A percentile compares a stretch with the other conserved stretches of the same genome.
These are phyloP conservation scores for Pyrus hybrid DNA, from an alignment of 331 rosid species.

Conservation along the genomic window DNA sequence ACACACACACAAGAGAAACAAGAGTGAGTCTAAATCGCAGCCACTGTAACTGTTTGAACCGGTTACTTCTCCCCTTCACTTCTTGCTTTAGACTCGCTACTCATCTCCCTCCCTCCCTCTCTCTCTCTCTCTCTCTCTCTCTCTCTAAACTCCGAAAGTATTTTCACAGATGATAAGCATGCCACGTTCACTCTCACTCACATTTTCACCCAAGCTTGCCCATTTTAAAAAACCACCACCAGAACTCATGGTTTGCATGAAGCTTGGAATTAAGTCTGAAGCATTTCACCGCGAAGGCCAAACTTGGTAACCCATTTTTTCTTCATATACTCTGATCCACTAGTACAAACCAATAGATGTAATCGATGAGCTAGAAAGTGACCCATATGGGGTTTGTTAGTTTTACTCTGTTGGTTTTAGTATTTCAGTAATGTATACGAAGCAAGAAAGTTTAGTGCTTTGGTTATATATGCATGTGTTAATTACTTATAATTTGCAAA, in stretches of 20 bases:
- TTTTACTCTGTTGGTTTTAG: neutral
- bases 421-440: neutral
- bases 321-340: neutral
- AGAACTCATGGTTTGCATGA: constrained; percentile 30
- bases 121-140: neutral
- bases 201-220: neutral
- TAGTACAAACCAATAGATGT: neutral
- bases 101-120: neutral
- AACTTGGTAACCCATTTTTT: constrained; percentile 18
- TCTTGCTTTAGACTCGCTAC: constrained; percentile 14
- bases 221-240: constrained; percentile 1
- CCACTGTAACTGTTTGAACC: neutral
- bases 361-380: neutral
- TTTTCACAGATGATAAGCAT: neutral
- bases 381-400: neutral
- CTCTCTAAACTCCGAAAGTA: neutral
- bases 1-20: too few species aligned
- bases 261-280: constrained; percentile 35
- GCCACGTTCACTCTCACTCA: neutral
- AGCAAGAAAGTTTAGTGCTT: neutral
- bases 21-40: neutral
- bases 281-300: constrained; percentile 38
- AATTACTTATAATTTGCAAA: neutral
- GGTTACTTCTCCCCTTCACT: neutral
- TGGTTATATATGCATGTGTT: neutral